Conservation (phyloP, 345 rosid genomes). For the Populus ilicifolia region DNA sequence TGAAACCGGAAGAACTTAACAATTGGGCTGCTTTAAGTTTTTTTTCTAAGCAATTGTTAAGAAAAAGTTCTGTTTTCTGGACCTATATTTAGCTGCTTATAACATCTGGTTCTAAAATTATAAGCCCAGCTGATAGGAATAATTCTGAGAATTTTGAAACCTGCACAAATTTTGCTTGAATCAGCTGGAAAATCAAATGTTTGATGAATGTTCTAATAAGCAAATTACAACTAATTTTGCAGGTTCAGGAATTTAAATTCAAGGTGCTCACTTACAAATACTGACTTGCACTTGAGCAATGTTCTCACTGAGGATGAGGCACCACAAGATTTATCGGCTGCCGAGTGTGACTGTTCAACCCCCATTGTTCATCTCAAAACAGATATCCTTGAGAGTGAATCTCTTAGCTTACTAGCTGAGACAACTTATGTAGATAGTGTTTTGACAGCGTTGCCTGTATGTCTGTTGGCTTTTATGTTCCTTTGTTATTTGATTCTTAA, state of each 20-base stretch:
- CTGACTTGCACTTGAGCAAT: constrained; percentile 46
- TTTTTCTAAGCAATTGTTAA: too few relatives aligned
- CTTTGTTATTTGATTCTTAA: not conserved
- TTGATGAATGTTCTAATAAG: not conserved
- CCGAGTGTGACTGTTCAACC: constrained; percentile 38
- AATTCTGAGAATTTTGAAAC: too few relatives aligned
- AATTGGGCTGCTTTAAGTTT: too few relatives aligned
- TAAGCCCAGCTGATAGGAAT: too few relatives aligned
- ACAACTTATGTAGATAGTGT: constrained; percentile 61
- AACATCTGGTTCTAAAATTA: too few relatives aligned
- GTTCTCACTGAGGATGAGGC: constrained; percentile 47
- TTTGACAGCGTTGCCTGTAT: constrained; percentile 69
- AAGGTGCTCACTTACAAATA: constrained; percentile 58
- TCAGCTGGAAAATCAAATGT: not conserved
- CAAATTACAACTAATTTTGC: constrained; percentile 1
- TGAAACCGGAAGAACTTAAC: not conserved
- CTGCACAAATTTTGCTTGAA: not conserved
- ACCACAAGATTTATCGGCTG: constrained; percentile 35
- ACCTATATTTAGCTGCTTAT: too few relatives aligned
- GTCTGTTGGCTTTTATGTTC: constrained; percentile 15
- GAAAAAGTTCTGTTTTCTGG: too few relatives aligned
- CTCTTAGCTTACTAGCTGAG: constrained; percentile 59
- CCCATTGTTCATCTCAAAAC: constrained; percentile 67
- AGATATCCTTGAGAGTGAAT: constrained; percentile 51
- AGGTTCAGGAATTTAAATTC: constrained; percentile 50